Percentiles rank a stretch among this genome's conserved stretches.
These are phyloP conservation scores for Trypanosoma melophagium DNA, from an alignment of 208 protist species.

Conservation along the genomic window DNA sequence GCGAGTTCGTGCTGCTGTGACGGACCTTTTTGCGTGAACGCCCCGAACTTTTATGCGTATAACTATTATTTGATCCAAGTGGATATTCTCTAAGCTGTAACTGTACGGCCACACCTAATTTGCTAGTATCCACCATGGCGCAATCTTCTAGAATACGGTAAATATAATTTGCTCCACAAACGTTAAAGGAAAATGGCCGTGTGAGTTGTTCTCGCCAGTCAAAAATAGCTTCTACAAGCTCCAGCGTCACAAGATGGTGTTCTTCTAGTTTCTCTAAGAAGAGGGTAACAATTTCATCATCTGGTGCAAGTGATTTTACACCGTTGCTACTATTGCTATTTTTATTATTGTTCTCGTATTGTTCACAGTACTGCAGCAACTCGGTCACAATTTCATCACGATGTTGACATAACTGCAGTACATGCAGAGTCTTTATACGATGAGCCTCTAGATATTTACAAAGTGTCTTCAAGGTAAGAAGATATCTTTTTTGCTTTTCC, in stretches of 20 bases:
- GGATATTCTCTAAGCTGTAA: conserved; percentile 52
- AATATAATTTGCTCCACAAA: conserved; percentile 56
- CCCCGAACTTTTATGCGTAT: too few relatives aligned
- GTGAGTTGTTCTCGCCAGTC: conserved; percentile 64
- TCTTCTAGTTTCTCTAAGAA: conserved; percentile 47
- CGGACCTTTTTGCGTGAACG: too few relatives aligned
- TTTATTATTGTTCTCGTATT: conserved; percentile 3
- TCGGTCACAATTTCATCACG: conserved; percentile 17
- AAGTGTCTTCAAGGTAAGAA: conserved; percentile 8
- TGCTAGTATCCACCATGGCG: conserved; percentile 31
- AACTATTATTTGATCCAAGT: conserved; percentile 7
- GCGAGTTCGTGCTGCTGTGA: too few relatives aligned
- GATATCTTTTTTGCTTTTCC: not conserved
- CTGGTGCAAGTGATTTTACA: not conserved
- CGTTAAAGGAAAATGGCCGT: conserved; percentile 56
- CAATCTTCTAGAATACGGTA: conserved; percentile 55
- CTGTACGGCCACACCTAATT: conserved; percentile 38
- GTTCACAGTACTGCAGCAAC: conserved; percentile 17
- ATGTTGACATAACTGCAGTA: conserved; percentile 22
- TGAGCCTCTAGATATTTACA: conserved; percentile 18
- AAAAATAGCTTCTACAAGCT: conserved; percentile 58
- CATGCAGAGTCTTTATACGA: conserved; percentile 13
- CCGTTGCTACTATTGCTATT: not conserved
- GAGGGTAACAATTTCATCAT: not conserved
- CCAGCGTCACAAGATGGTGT: conserved; percentile 51